Evolutionary conservation across 768 basidiomycete genomes (phyloP), one percentile per base, ranked within the genome.

Genomic region (Kwoniella botswanensis): DNA sequence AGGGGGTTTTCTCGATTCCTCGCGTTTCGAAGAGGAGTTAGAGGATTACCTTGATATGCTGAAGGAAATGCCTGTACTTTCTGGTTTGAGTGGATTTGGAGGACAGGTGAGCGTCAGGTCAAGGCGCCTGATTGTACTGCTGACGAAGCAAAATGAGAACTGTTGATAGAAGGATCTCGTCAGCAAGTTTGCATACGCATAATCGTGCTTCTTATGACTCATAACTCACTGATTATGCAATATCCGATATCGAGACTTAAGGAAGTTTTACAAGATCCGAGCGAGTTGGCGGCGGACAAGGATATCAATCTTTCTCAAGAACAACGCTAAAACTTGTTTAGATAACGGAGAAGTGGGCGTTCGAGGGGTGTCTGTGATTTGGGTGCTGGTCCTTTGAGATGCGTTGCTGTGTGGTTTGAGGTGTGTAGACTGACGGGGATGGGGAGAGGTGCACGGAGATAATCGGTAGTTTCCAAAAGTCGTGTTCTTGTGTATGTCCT

Each of bases 181-280:
- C 57, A 58, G 57, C 57, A 58, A 15, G 21, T n/a, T 55, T n/a
- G 11, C 3, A n/a, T 9, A 22, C 15, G 54, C 3, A 55, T 13
- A 24, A 9, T 55, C 54, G 6, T n/a, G 18, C 24, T 55, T 55
- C 21, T 21, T 10, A 26, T 24, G 26, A 26, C 13, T 17, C 26
- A 35, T 35, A 15, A 41, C 57, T 58, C 26, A 58, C 57, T 13
- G 13, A 26, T 15, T 29, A 35, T 58, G 12, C 21, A n/a, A 56
- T 12, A 18, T 12, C 17, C 22, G 24, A 24, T 24, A 10, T 12
- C 5, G 9, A 26, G 26, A 58, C 26, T 26, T 21, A 15, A 24
- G 12, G 12, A 26, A 12, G 12, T 58, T 58, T 35, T 58, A 15
- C 57, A 58, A 58, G 57, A 58, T 58, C 26, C 57, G 57, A 56